A percentile compares a stretch with the other conserved stretches of the same genome.
These are phyloP conservation scores for Citrus unshiu DNA, from an alignment of 345 rosid genomes.

Conservation along the genomic window DNA sequence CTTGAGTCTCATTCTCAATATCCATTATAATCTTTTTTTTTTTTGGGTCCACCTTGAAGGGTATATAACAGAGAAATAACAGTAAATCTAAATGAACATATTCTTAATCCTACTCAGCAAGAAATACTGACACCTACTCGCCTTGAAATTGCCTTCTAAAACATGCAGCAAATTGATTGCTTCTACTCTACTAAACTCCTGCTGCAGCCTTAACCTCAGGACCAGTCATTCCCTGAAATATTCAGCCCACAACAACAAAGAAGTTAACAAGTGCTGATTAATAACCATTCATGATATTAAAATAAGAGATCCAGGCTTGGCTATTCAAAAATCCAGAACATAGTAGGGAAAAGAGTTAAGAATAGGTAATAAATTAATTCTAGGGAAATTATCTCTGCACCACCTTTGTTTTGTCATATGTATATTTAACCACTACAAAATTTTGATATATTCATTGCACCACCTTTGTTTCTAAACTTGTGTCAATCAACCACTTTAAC, in stretches of 20 bases:
- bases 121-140: background rate
- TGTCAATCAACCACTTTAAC: too few species aligned
- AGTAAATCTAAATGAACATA: too few species aligned
- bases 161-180: slow-evolving; percentile 10
- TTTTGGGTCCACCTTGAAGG: too few species aligned
- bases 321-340: background rate
- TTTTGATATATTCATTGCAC: too few species aligned
- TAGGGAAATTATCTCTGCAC: too few species aligned
- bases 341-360: background rate
- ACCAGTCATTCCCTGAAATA: slow-evolving; percentile 47
- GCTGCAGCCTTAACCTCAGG: slow-evolving; percentile 59
- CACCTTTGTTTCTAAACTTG: too few species aligned
- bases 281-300: background rate
- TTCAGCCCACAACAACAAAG: background rate
- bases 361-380: background rate
- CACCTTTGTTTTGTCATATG: too few species aligned
- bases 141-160: slow-evolving; percentile 28
- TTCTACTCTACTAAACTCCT: slow-evolving; percentile 39
- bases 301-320: background rate
- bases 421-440: too few species aligned
- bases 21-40: too few species aligned
- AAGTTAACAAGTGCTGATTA: background rate
- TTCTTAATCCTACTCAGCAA: too few species aligned
- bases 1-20: too few species aligned
- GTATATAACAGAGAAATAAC: too few species aligned